Conservation (phyloP, 495 filamentous ascomycete genomes). For the Neurospora hispaniola region DNA sequence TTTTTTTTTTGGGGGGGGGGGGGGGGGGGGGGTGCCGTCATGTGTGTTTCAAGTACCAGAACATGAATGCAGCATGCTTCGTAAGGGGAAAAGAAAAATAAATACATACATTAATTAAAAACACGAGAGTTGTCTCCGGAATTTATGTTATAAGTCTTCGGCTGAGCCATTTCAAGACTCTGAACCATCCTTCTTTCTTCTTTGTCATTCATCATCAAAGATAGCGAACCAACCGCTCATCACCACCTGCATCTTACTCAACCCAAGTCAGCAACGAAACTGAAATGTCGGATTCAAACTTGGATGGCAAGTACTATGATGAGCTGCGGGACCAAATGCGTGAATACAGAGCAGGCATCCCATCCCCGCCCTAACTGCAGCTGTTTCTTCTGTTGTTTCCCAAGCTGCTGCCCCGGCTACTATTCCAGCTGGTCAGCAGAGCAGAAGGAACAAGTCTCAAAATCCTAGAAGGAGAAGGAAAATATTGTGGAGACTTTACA, state of each 20-base stretch:
- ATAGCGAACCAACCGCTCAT: not conserved
- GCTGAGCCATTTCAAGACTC: no score
- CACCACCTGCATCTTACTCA: not conserved
- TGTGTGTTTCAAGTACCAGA: not conserved
- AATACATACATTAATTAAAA: no score
- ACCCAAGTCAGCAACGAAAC: not conserved
- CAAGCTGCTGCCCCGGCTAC: not conserved
- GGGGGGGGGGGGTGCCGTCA: no score
- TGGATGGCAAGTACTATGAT: not conserved
- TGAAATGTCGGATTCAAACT: not conserved
- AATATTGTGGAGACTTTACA: not conserved
- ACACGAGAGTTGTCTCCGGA: not conserved
- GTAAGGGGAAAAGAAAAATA: not conserved
- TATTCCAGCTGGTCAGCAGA: not conserved
- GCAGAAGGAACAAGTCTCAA: not conserved
- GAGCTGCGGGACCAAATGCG: not conserved
- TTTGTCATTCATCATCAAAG: not conserved
- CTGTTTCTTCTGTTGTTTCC: not conserved
- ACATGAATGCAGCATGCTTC: not conserved
- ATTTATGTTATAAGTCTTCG: not conserved
- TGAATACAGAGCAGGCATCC: not conserved
- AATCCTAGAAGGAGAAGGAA: not conserved
- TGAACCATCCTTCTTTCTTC: not conserved
- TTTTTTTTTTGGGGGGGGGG: no score
- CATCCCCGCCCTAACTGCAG: not conserved